Conservation (phyloP, 768 basidiomycete genomes). For the Suillus decipiens region DNA sequence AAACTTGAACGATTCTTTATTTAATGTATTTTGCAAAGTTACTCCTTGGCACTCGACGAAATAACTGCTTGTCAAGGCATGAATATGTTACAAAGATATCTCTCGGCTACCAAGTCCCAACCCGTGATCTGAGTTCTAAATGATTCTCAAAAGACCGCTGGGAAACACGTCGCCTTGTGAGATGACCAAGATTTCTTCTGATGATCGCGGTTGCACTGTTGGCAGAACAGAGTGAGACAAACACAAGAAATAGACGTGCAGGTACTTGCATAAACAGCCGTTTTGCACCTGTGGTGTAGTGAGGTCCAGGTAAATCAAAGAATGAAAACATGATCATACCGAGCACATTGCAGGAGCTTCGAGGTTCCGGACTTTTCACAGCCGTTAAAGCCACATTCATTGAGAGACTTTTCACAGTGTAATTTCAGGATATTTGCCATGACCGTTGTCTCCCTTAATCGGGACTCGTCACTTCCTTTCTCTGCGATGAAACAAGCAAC, state of each 20-base stretch:
- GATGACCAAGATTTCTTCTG: slow-evolving; percentile 39
- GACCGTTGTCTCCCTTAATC: slow-evolving; percentile 28
- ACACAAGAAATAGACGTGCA: background rate
- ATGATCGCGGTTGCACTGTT: slow-evolving; percentile 38
- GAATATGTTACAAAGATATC: background rate
- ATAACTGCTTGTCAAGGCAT: background rate
- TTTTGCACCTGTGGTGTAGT: slow-evolving; percentile 38
- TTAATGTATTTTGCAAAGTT: background rate
- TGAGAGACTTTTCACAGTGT: slow-evolving; percentile 32
- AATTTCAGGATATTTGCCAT: slow-evolving; percentile 32
- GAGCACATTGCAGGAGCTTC: slow-evolving; percentile 38
- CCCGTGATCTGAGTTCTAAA: background rate
- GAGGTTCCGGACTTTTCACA: slow-evolving; percentile 30
- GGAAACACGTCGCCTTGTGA: slow-evolving; percentile 39
- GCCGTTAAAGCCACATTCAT: slow-evolving; percentile 33
- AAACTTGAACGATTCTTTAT: background rate
- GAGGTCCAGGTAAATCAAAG: background rate
- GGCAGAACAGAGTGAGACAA: background rate
- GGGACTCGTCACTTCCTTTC: background rate
- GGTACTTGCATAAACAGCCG: slow-evolving; percentile 42
- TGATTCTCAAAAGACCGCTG: slow-evolving; percentile 30
- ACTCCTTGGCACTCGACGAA: background rate
- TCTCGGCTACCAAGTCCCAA: background rate
- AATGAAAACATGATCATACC: background rate
- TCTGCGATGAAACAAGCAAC: slow-evolving; percentile 6